Evolutionary conservation across 2,329 filamentous ascomycete species (phyloP).

Genomic region (Gremmenia infestans): DNA sequence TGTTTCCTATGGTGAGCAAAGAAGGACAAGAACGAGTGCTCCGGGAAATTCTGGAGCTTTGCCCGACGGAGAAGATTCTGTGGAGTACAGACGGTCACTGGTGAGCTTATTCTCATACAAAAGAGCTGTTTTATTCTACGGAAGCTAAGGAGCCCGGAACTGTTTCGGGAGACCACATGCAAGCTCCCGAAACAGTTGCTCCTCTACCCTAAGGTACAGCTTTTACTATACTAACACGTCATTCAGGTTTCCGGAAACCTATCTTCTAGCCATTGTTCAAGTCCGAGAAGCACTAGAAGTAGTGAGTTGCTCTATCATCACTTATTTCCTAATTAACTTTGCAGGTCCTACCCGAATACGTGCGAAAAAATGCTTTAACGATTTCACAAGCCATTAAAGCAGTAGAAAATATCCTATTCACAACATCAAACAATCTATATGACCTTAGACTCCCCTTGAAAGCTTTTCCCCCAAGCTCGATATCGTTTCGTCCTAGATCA

Average conservation of each 20-base stretch:
- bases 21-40: constrained; percentile 70
- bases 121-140: no score
- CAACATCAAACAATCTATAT: constrained; percentile 74
- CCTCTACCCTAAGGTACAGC: no score
- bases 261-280: constrained; percentile 66
- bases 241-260: constrained; percentile 63
- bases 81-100: constrained; percentile 80
- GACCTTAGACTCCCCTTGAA: constrained; percentile 47
- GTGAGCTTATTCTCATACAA: constrained; percentile 2
- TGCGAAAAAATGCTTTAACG: constrained; percentile 57
- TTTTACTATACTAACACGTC: no score
- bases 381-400: constrained; percentile 57
- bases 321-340: constrained; percentile 7
- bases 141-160: no score
- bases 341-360: constrained; percentile 61
- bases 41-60: constrained; percentile 68
- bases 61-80: constrained; percentile 68
- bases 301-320: constrained; percentile 37
- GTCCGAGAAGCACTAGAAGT: constrained; percentile 65
- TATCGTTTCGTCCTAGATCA: constrained; percentile 20
- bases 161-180: no score
- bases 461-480: constrained; percentile 10
- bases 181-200: no score
- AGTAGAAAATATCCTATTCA: constrained; percentile 65
- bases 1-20: constrained; percentile 73